These are phyloP conservation scores for Myochromella boudieri DNA, from an alignment of 768 basidiomycete genomes.

Conservation along the genomic window DNA sequence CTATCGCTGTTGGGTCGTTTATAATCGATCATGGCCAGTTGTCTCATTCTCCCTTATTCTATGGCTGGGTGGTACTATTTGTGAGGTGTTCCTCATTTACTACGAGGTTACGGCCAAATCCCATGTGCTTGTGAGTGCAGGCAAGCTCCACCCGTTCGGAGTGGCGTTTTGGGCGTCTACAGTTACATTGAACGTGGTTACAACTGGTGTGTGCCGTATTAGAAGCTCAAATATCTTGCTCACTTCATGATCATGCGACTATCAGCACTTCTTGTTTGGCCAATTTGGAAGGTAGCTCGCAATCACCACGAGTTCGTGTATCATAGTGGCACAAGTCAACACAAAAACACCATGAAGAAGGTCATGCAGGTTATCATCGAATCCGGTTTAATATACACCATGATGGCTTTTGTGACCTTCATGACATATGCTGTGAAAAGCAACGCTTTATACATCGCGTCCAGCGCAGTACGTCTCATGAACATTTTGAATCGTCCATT, in stretches of 20 bases:
- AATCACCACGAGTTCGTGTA: constrained; percentile 4
- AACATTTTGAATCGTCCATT: not conserved
- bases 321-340: not conserved
- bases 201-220: constrained; percentile 15
- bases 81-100: constrained; percentile 8
- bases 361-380: constrained; percentile 11
- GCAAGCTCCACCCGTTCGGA: constrained; percentile 11
- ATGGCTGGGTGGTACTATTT: not conserved
- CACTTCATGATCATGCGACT: not conserved
- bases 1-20: constrained; percentile 11
- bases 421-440: constrained; percentile 5
- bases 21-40: not conserved
- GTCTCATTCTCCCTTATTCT: constrained; percentile 4
- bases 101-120: constrained; percentile 9
- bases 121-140: constrained; percentile 7
- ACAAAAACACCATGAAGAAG: constrained; percentile 3
- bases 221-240: no score
- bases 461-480: constrained; percentile 2
- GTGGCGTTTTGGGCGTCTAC: constrained; percentile 18
- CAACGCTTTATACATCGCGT: constrained; percentile 6
- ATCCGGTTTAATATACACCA: constrained; percentile 9
- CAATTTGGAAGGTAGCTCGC: constrained; percentile 7
- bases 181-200: constrained; percentile 15
- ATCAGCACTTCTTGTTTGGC: constrained; percentile 6
- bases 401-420: constrained; percentile 1